Percentiles rank a stretch among this genome's conserved stretches.
These are phyloP conservation scores for Mycena kentingensis DNA, from an alignment of 768 basidiomycete genomes.

Conservation along the genomic window DNA sequence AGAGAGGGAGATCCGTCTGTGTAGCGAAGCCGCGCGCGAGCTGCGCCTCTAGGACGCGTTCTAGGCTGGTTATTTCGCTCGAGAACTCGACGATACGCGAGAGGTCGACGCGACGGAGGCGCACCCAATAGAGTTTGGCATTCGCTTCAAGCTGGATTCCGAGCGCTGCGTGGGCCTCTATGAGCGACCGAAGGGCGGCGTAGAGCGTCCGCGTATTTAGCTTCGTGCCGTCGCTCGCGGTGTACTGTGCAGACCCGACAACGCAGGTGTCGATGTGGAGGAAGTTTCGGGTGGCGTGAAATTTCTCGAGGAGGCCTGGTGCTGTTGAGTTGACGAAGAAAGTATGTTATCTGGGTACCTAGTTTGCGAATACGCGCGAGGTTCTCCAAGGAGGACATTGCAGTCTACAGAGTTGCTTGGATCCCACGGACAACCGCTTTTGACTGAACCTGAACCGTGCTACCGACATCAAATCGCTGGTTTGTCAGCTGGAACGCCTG, in stretches of 20 bases:
- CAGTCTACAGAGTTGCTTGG: neutral
- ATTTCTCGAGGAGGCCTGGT: constrained; percentile 21
- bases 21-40: constrained; percentile 31
- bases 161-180: constrained; percentile 21
- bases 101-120: constrained; percentile 1
- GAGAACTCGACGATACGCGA: constrained; percentile 32
- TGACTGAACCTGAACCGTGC: too few relatives aligned
- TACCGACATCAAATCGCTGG: too few relatives aligned
- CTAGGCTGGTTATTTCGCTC: constrained; percentile 25
- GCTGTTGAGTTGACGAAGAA: neutral
- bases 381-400: neutral
- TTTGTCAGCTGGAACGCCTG: too few relatives aligned
- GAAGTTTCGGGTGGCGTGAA: constrained; percentile 19
- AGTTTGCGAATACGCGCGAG: neutral
- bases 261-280: constrained; percentile 26
- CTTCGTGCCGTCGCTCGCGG: neutral
- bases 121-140: neutral
- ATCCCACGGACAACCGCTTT: too few relatives aligned
- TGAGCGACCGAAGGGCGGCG: constrained; percentile 22
- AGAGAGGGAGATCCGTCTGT: constrained; percentile 32
- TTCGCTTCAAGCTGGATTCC: constrained; percentile 17
- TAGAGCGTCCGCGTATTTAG: constrained; percentile 23
- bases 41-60: constrained; percentile 26
- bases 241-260: constrained; percentile 24
- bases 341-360: neutral